Percentiles rank a stretch among this genome's conserved stretches.
Conservation (phyloP, 768 basidiomycete species). For the Lactifluus rugatus region DNA sequence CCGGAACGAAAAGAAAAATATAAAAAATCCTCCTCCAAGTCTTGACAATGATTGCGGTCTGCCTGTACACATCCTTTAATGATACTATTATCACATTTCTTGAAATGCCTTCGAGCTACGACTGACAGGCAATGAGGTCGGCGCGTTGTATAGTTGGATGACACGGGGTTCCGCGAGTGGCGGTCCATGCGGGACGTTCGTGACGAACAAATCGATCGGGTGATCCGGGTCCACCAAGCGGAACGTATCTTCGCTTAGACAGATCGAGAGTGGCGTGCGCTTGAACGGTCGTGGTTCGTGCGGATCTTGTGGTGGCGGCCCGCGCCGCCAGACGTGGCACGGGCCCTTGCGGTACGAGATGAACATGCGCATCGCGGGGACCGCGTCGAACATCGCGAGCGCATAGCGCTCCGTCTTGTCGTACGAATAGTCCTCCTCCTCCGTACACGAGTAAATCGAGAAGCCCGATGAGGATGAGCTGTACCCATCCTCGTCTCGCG, state of each 20-base stretch:
- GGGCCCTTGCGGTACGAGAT: slow-evolving; percentile 14
- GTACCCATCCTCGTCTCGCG: slow-evolving; percentile 3
- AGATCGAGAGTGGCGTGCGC: slow-evolving; percentile 3
- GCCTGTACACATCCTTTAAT: too few species aligned
- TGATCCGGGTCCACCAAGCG: slow-evolving; percentile 8
- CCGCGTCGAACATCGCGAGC: slow-evolving; percentile 8
- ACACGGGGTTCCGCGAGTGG: slow-evolving; percentile 12
- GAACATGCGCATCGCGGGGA: slow-evolving; percentile 13
- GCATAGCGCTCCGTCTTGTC: slow-evolving; percentile 16
- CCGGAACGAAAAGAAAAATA: too few species aligned
- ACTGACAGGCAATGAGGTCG: neutral
- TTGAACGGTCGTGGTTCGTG: neutral
- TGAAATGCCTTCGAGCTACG: slow-evolving; percentile 4
- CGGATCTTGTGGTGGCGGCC: neutral
- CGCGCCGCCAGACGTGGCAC: slow-evolving; percentile 8
- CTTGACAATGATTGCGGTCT: too few species aligned
- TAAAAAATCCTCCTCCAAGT: neutral
- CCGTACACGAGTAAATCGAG: slow-evolving; percentile 12
- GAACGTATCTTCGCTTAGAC: slow-evolving; percentile 3
- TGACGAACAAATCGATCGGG: slow-evolving; percentile 2
- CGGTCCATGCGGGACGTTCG: slow-evolving; percentile 1
- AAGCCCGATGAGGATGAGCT: slow-evolving; percentile 9
- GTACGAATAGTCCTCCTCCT: slow-evolving; percentile 7
- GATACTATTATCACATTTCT: neutral
- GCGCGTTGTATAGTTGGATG: neutral